Conservation (phyloP, 2,329 filamentous ascomycete species). For the Claviceps spartinae region DNA sequence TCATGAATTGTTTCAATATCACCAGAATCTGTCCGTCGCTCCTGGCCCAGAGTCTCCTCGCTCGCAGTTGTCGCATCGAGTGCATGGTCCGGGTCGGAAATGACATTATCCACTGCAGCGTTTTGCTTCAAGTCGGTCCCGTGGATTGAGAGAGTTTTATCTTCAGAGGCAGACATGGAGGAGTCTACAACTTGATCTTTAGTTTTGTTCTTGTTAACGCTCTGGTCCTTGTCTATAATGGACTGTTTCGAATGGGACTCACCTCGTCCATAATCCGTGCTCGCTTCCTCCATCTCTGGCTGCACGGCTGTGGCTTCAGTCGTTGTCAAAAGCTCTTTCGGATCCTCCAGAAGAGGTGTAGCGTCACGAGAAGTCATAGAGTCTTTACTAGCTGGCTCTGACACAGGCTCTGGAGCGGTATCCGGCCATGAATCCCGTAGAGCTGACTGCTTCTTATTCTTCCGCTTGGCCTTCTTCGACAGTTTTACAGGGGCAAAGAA, state of each 20-base stretch:
- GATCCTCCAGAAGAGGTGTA: neutral
- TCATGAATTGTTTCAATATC: constrained; percentile 4
- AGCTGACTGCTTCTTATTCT: constrained; percentile 18
- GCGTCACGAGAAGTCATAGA: neutral
- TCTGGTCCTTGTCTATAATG: constrained; percentile 20
- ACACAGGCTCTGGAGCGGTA: neutral
- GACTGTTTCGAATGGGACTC: constrained; percentile 16
- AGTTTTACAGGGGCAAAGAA: constrained; percentile 12
- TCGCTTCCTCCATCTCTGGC: constrained; percentile 9
- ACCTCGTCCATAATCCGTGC: constrained; percentile 18
- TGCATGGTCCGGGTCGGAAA: neutral
- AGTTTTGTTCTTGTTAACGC: constrained; percentile 21
- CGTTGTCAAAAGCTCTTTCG: constrained; percentile 9
- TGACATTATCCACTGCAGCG: neutral
- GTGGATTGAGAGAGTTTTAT: neutral
- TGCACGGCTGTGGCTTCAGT: neutral
- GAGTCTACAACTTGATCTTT: constrained; percentile 19
- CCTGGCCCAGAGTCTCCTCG: constrained; percentile 1
- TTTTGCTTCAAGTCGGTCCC: neutral
- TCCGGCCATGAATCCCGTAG: constrained; percentile 8
- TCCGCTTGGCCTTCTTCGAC: constrained; percentile 23
- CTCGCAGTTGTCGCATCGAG: neutral
- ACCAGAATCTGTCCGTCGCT: constrained; percentile 2
- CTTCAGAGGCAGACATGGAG: constrained; percentile 12
- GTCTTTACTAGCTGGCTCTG: neutral